A percentile compares a stretch with the other conserved stretches of the same genome.
Conservation (phyloP, 805 yeast species). For the Phaffomyces opuntiae region DNA sequence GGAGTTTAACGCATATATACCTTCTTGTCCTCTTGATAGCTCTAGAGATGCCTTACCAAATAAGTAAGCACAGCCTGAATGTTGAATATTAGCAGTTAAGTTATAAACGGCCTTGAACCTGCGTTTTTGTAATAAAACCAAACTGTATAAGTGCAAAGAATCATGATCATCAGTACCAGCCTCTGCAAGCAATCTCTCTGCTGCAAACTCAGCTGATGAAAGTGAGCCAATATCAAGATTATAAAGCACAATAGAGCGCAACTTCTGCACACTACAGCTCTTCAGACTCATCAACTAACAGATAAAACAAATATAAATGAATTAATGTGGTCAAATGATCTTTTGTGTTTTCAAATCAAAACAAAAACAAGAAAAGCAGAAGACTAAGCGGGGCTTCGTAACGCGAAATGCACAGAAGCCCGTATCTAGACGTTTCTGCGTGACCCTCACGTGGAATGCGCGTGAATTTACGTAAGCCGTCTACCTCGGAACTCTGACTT, state of each 20-base stretch:
- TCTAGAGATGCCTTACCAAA: conserved; percentile 62
- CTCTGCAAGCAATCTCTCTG: conserved; percentile 74
- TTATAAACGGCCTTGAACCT: conserved; percentile 59
- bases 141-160: conserved; percentile 61
- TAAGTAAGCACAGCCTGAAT: conserved; percentile 70
- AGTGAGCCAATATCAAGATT: conserved; percentile 64
- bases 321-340: not conserved
- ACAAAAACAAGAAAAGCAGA: not conserved
- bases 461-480: no score
- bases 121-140: conserved; percentile 52
- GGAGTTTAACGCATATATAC: conserved; percentile 43
- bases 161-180: conserved; percentile 38
- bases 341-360: not conserved
- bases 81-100: conserved; percentile 38
- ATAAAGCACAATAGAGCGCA: conserved; percentile 57
- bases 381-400: not conserved
- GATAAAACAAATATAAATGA: not conserved
- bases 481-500: no score
- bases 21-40: conserved; percentile 51
- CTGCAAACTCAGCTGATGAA: conserved; percentile 76
- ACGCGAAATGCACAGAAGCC: no score
- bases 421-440: no score
- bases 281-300: conserved; percentile 12
- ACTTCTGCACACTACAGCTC: conserved; percentile 30
- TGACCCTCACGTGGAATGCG: no score